Base-by-base conservation (phyloP, 2,329 filamentous ascomycete genomes). In the Colletotrichum acutatum region DNA sequence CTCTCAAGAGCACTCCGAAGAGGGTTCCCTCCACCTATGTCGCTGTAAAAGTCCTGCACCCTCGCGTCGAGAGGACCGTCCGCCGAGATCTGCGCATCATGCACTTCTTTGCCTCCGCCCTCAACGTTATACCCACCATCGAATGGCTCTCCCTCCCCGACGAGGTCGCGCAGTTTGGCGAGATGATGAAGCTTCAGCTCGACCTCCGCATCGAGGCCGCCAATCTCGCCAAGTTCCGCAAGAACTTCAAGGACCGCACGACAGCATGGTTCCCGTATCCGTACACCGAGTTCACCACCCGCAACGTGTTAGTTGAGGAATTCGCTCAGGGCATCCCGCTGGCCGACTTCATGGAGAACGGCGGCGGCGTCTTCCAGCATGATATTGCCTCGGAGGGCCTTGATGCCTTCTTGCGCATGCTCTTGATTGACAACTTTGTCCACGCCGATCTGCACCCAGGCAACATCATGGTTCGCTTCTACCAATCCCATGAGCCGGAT, bases 391-490 rank as follows among this genome's bases (percentile, higher is more conserved):
- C 97, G 71, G 96, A 98, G 84, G 97, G 97, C 0, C 89, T 99
- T 0, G 95, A 99, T 80, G 95, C 96, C 3, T 99, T 99, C 82
- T 84, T 99, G 62, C 94, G 95, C 78, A 99, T 99, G 97, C 86
- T 99, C 19, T 88, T 99, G 14, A 92, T 99, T 52, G 97, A 99
- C 82, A 99, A 99, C 81, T 99, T 99, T 81, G 92, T 98, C 30
- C 97, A 99, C 80, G 96, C 97, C 5, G 97, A 99, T 80, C 85
- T 99, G 34, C 97, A 99, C 80, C 97, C 97, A 0, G 97, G 97
- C 30, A 99, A 99, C 81, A 98, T 99, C 83, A 98, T 99, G 95
- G 96, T 99, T 59, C 95, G 97, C 75, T 99, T 99, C 85, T 98
- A 98, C 83, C 92, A 96, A 78, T 91, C 95, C 0, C 90, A 91